Evolutionary conservation across 2,329 filamentous ascomycete genomes (phyloP).

Genomic region (Chlorencoelia australis): DNA sequence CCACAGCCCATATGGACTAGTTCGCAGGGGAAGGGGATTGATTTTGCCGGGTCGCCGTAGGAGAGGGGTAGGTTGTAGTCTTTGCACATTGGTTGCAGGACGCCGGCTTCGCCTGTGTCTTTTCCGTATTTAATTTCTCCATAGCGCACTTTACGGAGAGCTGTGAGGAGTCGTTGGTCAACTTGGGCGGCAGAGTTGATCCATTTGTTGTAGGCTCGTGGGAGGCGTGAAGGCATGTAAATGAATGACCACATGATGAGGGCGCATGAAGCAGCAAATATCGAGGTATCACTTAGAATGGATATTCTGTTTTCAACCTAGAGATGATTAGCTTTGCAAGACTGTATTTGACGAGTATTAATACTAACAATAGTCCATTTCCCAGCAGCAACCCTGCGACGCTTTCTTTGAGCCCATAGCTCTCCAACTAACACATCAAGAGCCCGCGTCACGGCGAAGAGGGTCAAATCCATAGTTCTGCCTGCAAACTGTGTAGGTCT

Average conservation of each 20-base stretch:
- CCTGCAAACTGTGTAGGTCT: conserved; percentile 41
- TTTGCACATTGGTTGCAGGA: conserved; percentile 61
- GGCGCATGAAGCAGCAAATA: conserved; percentile 64
- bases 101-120: conserved; percentile 57
- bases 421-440: conserved; percentile 60
- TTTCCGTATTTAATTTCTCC: conserved; percentile 61
- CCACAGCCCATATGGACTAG: conserved; percentile 74
- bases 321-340: not conserved
- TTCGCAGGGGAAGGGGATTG: conserved; percentile 70
- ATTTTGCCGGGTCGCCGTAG: conserved; percentile 58
- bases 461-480: conserved; percentile 68
- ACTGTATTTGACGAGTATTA: not conserved
- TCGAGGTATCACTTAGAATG: conserved; percentile 48
- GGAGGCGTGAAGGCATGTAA: conserved; percentile 61
- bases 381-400: conserved; percentile 34
- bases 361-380: conserved; percentile 38
- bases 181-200: conserved; percentile 68
- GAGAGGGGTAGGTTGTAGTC: conserved; percentile 58
- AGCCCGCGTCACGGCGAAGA: conserved; percentile 67
- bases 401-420: conserved; percentile 46
- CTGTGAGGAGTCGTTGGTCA: conserved; percentile 63
- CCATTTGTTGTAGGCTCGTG: conserved; percentile 69
- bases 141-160: conserved; percentile 55
- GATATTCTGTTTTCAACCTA: conserved; percentile 29
- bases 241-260: conserved; percentile 88